These are phyloP conservation scores for Lentinus brumalis DNA, from an alignment of 768 basidiomycete species.

Conservation along the genomic window DNA sequence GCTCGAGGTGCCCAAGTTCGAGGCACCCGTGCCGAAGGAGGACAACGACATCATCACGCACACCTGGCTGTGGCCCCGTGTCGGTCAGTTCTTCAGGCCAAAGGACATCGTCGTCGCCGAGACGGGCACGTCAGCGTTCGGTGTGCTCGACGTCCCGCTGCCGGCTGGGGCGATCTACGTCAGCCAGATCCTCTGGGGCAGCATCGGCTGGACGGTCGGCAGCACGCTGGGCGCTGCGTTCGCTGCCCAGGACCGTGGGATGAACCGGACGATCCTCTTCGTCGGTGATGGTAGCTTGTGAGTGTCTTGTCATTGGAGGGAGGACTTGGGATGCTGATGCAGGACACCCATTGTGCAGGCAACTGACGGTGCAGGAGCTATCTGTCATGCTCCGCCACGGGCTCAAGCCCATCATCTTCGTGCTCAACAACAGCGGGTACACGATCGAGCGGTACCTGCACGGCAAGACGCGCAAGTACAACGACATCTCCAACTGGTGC, in stretches of 20 bases:
- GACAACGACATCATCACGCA: slow-evolving; percentile 64
- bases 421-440: slow-evolving; percentile 82
- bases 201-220: slow-evolving; percentile 90
- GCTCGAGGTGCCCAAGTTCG: slow-evolving; percentile 47
- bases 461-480: slow-evolving; percentile 73
- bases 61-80: slow-evolving; percentile 80
- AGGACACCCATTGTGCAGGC: slow-evolving; percentile 39
- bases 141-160: slow-evolving; percentile 77
- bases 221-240: slow-evolving; percentile 78
- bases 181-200: slow-evolving; percentile 86
- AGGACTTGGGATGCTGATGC: no score
- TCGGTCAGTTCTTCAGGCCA: slow-evolving; percentile 69
- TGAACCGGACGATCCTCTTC: slow-evolving; percentile 78
- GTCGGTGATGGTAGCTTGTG: slow-evolving; percentile 83
- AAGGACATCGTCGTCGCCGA: slow-evolving; percentile 84
- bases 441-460: slow-evolving; percentile 85
- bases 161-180: slow-evolving; percentile 69
- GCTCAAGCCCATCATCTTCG: slow-evolving; percentile 81
- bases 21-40: slow-evolving; percentile 51
- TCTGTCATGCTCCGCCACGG: slow-evolving; percentile 78
- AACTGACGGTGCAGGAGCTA: slow-evolving; percentile 80
- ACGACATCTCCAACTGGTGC: slow-evolving; percentile 79
- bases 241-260: slow-evolving; percentile 65
- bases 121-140: slow-evolving; percentile 88
- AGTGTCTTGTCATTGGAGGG: slow-evolving; percentile 30